phyloP scores from a whole-genome alignment of 805 yeast genomes.

The Diddensiella santjacobensis region DNA sequence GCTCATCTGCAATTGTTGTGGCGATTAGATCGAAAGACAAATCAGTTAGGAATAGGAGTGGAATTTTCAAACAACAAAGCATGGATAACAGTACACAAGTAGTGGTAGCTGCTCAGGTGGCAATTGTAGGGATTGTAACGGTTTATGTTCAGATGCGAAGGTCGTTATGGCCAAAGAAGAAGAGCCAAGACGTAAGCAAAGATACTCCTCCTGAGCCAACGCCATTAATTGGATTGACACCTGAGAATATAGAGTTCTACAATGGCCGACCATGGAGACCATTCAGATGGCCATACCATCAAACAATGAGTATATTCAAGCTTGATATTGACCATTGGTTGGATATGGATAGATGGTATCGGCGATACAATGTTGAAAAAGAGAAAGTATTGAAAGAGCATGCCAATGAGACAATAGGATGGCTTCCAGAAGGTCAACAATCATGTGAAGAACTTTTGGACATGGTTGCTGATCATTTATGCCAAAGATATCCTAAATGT shows the following conservation, averaged over 20 bases:
- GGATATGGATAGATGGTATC: constrained; percentile 73
- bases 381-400: constrained; percentile 52
- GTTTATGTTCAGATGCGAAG: neutral
- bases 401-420: constrained; percentile 59
- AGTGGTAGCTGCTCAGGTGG: neutral
- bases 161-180: neutral
- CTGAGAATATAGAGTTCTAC: constrained; percentile 59
- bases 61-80: no score
- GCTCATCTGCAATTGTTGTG: no score
- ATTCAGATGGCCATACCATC: constrained; percentile 76
- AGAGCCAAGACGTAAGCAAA: no score
- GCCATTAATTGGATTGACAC: constrained; percentile 45
- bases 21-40: no score
- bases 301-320: constrained; percentile 70
- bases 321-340: constrained; percentile 74
- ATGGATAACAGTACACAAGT: neutral
- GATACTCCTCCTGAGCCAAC: constrained; percentile 3
- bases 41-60: no score
- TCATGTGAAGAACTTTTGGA: constrained; percentile 58
- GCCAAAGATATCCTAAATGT: constrained; percentile 61
- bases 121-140: neutral
- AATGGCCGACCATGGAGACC: constrained; percentile 82
- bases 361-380: constrained; percentile 63
- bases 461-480: constrained; percentile 55
- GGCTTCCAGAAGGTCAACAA: constrained; percentile 64